These are phyloP conservation scores for Annulohypoxylon maeteangense DNA, from an alignment of 495 filamentous ascomycete species.

Conservation along the genomic window DNA sequence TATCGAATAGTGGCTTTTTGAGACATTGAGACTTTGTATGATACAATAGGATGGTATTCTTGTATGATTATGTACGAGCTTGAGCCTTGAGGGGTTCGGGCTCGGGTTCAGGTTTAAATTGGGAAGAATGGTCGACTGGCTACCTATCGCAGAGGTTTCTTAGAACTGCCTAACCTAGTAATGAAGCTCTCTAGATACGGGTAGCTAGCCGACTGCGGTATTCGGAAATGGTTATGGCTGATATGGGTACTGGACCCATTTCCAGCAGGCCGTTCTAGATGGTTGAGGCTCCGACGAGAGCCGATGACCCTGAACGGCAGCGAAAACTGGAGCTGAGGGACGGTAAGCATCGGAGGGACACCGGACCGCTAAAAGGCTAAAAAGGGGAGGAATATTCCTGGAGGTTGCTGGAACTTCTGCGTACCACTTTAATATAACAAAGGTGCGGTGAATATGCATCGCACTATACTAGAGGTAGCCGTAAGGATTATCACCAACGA, in stretches of 20 bases:
- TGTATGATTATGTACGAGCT: slow-evolving; percentile 9
- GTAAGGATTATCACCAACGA: slow-evolving; percentile 13
- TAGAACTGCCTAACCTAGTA: slow-evolving; percentile 11
- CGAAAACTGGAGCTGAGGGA: slow-evolving; percentile 33
- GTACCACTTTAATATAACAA: slow-evolving; percentile 21
- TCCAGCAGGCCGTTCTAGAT: slow-evolving; percentile 21
- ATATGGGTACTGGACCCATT: slow-evolving; percentile 24
- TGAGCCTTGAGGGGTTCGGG: background rate
- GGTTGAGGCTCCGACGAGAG: slow-evolving; percentile 37
- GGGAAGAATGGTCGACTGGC: background rate
- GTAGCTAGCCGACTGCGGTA: slow-evolving; percentile 21
- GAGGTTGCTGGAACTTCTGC: background rate
- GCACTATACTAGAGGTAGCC: slow-evolving; percentile 16
- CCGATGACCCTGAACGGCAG: slow-evolving; percentile 26
- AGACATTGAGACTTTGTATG: background rate
- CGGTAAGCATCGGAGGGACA: slow-evolving; percentile 35
- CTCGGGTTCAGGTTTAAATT: background rate
- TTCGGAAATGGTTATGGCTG: slow-evolving; percentile 23
- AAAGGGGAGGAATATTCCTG: background rate
- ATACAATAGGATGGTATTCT: slow-evolving; percentile 25
- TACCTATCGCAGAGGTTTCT: background rate
- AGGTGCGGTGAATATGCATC: slow-evolving; percentile 21
- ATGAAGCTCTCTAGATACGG: slow-evolving; percentile 14
- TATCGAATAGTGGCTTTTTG: slow-evolving; percentile 6
- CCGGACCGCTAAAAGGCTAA: slow-evolving; percentile 17